Percentiles rank a stretch among this genome's conserved stretches.
phyloP scores from a whole-genome alignment of 2,329 filamentous ascomycete genomes.

The Fusarium solani-melongenae region DNA sequence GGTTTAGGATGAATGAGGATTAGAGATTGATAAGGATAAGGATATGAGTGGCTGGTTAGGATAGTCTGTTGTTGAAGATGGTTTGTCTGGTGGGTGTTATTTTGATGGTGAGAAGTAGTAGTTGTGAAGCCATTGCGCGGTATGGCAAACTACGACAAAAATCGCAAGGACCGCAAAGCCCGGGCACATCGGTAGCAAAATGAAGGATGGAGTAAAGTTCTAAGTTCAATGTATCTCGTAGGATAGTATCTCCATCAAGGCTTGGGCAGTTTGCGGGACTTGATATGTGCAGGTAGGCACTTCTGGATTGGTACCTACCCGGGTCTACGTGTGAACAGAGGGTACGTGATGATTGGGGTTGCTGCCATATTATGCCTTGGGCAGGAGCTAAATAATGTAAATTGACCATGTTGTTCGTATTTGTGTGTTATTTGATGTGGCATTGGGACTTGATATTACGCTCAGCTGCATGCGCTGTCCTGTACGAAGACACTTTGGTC shows the following conservation, averaged over 20 bases:
- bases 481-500: neutral
- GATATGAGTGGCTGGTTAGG: neutral
- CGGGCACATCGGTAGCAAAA: too few species aligned
- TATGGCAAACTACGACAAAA: too few species aligned
- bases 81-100: neutral
- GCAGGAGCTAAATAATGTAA: neutral
- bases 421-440: neutral
- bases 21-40: neutral
- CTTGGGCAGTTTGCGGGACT: too few species aligned
- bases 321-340: too few species aligned
- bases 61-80: neutral
- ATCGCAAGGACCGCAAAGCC: too few species aligned
- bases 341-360: too few species aligned
- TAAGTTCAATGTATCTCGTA: too few species aligned
- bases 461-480: neutral
- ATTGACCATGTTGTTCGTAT: neutral
- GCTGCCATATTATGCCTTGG: neutral
- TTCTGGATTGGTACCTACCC: too few species aligned
- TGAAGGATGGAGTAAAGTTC: too few species aligned
- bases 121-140: too few species aligned
- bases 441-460: neutral
- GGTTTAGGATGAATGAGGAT: constrained; percentile 2
- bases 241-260: too few species aligned
- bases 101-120: neutral
- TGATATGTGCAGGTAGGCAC: too few species aligned